Evolutionary conservation across 257 asterid species (phyloP), one percentile per base, ranked within the genome.

Genomic region (Vinca minor): DNA sequence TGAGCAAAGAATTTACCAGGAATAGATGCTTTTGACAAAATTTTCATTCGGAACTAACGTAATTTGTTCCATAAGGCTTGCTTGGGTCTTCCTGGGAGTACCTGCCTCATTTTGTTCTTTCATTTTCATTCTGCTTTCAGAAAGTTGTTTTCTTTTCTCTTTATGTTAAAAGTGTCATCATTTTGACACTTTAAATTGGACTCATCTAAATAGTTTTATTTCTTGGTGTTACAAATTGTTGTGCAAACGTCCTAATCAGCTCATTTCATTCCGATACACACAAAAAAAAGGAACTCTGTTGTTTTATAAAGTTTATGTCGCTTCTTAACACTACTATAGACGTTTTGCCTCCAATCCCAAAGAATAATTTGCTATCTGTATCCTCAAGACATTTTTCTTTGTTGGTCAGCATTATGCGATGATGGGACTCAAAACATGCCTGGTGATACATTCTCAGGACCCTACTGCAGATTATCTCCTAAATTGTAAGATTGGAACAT

Each of bases 381-480:
- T 50, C 9, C 52, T 63, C 18, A 71, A 50, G 26, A 38, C n/a
- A 2, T 18, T 12, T 29, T 60, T 54, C 59, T 53, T 68, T 53
- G 74, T 62, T 60, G 65, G 55, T 31, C 90, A 92, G 98, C 96
- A 92, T 76, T 89, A 87, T 76, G 96, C 98, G 11, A 76, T 81
- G 88, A 68, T 71, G 57, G 98, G 98, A 31, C 84, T 89, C 10
- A 85, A 82, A 49, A 92, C 98, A 26, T 92, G 95, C 78, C 75
- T 92, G 72, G 86, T 88, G 63, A 79, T 89, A 59, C 89, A 89
- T 69, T 88, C 98, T 72, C 98, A 87, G 84, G 98, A 92, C 69
- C 93, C 87, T 8, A 83, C 90, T 6, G 84, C 91, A 45, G 96
- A 89, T 25, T 81, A 75, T 78, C 84, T 89, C 67, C 89, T 92